Percentiles rank a stretch among this genome's conserved stretches.
Conservation (phyloP, 2,329 filamentous ascomycete species). For the Diaporthe aspalathi region DNA sequence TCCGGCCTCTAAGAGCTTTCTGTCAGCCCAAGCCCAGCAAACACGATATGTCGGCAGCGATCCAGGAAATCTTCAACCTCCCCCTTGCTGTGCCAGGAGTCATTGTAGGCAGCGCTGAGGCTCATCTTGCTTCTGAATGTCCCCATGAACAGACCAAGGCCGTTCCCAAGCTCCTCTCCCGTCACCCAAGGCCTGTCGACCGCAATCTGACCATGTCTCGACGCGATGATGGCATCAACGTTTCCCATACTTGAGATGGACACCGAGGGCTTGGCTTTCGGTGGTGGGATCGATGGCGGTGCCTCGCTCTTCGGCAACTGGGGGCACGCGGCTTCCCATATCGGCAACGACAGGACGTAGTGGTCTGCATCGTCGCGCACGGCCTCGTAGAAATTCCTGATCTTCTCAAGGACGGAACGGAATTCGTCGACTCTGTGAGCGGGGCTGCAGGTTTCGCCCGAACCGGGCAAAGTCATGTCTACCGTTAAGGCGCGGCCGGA, state of each 20-base stretch:
- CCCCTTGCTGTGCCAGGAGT: neutral
- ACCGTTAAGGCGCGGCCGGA: neutral
- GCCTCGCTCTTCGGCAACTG: neutral
- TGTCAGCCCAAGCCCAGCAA: neutral
- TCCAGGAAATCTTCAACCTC: neutral
- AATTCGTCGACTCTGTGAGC: neutral
- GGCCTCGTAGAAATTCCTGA: neutral
- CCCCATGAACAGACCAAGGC: neutral
- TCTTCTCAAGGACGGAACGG: neutral
- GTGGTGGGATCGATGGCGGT: neutral
- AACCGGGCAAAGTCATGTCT: neutral
- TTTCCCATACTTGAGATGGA: neutral
- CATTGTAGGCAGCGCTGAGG: slow-evolving; percentile 1
- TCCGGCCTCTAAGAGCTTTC: neutral
- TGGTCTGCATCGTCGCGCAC: neutral
- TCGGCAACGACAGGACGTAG: slow-evolving; percentile 4
- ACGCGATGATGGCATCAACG: neutral
- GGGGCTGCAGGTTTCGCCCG: neutral
- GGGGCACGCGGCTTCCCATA: slow-evolving; percentile 3
- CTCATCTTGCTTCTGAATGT: neutral
- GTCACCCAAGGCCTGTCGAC: slow-evolving; percentile 5
- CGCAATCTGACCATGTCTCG: neutral
- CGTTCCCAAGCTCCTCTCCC: neutral
- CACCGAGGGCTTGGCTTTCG: neutral
- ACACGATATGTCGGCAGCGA: neutral